These are phyloP conservation scores for Mycena citricolor DNA, from an alignment of 1,284 basidiomycete genomes.

Conservation along the genomic window DNA sequence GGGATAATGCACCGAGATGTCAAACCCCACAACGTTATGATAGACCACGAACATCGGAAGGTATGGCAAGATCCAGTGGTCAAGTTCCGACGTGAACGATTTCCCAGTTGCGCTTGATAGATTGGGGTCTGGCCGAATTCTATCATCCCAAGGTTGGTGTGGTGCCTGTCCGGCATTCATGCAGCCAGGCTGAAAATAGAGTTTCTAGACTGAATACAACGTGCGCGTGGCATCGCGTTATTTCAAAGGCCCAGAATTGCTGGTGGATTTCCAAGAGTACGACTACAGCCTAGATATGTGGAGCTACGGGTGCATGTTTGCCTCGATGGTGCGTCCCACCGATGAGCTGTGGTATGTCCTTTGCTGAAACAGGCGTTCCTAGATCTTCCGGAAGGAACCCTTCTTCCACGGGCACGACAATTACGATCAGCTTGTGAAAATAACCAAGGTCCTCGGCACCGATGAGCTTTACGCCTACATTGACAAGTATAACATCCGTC, in stretches of 20 bases:
- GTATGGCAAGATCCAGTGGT: constrained; percentile 40
- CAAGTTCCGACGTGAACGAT: constrained; percentile 7
- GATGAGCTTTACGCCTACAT: constrained; percentile 91
- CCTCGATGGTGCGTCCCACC: constrained; percentile 76
- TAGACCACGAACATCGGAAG: constrained; percentile 96
- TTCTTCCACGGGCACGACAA: constrained; percentile 99
- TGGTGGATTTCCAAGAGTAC: constrained; percentile 98
- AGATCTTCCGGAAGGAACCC: constrained; percentile 99
- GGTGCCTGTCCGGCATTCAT: no score
- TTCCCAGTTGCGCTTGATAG: constrained; percentile 85
- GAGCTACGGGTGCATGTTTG: constrained; percentile 99
- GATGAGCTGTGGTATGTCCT: constrained; percentile 6
- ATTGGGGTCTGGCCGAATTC: constrained; percentile 99
- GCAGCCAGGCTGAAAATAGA: no score
- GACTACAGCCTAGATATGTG: constrained; percentile 98
- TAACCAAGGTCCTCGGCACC: constrained; percentile 95
- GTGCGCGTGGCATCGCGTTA: constrained; percentile 97
- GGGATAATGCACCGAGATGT: constrained; percentile 99
- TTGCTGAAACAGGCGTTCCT: constrained; percentile 14
- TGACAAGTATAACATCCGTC: constrained; percentile 92
- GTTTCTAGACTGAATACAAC: constrained; percentile 97
- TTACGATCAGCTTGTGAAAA: constrained; percentile 98
- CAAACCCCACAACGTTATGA: constrained; percentile 99
- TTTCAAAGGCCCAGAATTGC: constrained; percentile 96
- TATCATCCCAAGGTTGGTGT: constrained; percentile 98